Evolutionary conservation across 257 asterid genomes (phyloP).

Genomic region (Solanum rostratum): DNA sequence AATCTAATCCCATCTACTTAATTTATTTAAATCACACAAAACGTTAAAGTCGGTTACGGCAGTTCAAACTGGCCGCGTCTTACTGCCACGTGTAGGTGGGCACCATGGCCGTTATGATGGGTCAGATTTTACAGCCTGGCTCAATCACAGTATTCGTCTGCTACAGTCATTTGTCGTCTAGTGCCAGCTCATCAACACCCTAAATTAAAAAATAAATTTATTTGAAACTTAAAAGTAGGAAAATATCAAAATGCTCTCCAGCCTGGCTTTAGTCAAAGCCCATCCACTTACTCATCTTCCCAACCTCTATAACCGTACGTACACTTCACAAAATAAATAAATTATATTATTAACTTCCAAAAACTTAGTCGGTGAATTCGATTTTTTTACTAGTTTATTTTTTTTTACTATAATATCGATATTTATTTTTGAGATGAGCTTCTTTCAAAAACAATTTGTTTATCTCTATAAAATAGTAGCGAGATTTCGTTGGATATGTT

Average conservation of each 20-base stretch:
- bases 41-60: constrained; percentile 1
- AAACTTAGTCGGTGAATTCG: constrained; percentile 77
- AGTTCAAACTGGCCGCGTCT: constrained; percentile 12
- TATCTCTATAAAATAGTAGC: too few relatives aligned
- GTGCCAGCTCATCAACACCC: constrained; percentile 10
- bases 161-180: constrained; percentile 22
- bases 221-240: background rate
- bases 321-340: background rate
- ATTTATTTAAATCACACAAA: background rate
- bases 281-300: constrained; percentile 16
- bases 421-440: too few relatives aligned
- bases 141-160: constrained; percentile 13
- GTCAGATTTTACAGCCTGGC: constrained; percentile 55
- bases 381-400: constrained; percentile 1
- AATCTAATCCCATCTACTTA: background rate
- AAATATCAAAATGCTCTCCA: constrained; percentile 44
- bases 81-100: constrained; percentile 24
- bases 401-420: background rate
- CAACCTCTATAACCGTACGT: background rate
- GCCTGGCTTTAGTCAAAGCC: constrained; percentile 47
- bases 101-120: constrained; percentile 39
- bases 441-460: too few relatives aligned
- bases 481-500: too few relatives aligned
- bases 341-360: constrained; percentile 54
- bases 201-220: background rate